Base-by-base conservation (phyloP, 2,329 filamentous ascomycete species). In the Aspergillus sp. region DNA sequence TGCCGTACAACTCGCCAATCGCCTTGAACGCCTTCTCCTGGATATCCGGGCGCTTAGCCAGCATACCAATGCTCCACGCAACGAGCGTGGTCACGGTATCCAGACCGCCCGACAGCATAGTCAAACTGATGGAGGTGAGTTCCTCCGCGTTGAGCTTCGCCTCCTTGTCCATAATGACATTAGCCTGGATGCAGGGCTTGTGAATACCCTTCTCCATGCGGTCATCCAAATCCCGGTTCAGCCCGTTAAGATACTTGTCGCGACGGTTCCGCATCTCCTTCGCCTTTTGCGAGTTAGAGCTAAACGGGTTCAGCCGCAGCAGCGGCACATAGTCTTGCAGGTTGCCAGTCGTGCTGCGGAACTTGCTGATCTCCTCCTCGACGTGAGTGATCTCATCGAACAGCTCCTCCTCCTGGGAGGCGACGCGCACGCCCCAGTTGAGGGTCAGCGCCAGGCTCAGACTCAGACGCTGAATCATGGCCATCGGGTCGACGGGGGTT, bases 311-410 rank as follows among this genome's bases (percentile, higher is more conserved):
- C 6, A 86, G 60, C n/a, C 89, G 79, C 57, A 92, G 65, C 0
- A 91, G 65, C 0, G 88, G 88, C 6, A 92, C 81, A 57, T 92
- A 91, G 64, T 93, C 89, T 61, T 89, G 86, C 77, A 87, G 86
- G 62, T 92, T 92, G 62, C 90, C 88, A 47, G 85, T 88, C 1
- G 87, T 90, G n/a, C 82, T 87, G 43, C 89, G 76, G 58, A 90
- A 85, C 56, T 86, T 86, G 50, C 84, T 86, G 44, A 93, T 84
- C 26, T 83, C 84, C 20, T 87, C 81, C 65, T 91, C 89, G 2
- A 92, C 88, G 42, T 85, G 77, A 0, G 85, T 83, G 54, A 93
- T 90, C 63, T 92, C 89, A 10, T 82, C 76, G 10, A 92, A 79
- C 14, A 91, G 73, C 22, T 80, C 76, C 57, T 86, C 82, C 0